Conservation (phyloP, 306 rosid genomes). For the Erythrophleum fordii region DNA sequence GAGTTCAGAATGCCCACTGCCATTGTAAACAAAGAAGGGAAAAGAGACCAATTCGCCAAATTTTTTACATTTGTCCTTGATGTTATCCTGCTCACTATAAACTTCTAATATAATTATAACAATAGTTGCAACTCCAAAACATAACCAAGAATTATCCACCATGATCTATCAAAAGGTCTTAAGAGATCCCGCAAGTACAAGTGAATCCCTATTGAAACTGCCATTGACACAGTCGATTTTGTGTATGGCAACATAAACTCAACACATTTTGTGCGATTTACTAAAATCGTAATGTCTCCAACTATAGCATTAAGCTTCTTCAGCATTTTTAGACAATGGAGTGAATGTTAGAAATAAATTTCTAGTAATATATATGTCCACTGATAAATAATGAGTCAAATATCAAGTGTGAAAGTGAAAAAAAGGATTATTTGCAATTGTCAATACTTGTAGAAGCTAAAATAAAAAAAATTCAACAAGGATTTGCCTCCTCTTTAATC, state of each 20-base stretch:
- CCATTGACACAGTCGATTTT: background rate
- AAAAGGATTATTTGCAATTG: too few species aligned
- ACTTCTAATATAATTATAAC: background rate
- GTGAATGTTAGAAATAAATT: background rate
- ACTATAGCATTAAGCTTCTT: background rate
- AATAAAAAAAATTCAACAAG: too few species aligned
- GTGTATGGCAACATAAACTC: background rate
- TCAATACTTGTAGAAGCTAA: too few species aligned
- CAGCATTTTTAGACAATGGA: background rate
- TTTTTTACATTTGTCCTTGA: too few species aligned
- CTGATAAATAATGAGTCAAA: too few species aligned
- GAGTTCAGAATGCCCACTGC: too few species aligned
- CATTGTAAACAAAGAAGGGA: too few species aligned
- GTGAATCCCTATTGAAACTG: background rate
- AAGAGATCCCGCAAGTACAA: background rate
- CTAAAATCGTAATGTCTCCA: background rate
- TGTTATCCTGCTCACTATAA: too few species aligned
- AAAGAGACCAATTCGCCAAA: too few species aligned
- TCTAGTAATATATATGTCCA: too few species aligned
- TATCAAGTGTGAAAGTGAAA: accelerated
- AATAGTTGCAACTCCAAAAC: background rate
- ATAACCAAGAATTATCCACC: background rate
- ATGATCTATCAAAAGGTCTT: background rate
- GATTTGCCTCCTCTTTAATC: background rate
- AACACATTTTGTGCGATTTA: background rate